phyloP scores from a whole-genome alignment of 2,329 filamentous ascomycete genomes.

The Ceratocystis albifundus region DNA sequence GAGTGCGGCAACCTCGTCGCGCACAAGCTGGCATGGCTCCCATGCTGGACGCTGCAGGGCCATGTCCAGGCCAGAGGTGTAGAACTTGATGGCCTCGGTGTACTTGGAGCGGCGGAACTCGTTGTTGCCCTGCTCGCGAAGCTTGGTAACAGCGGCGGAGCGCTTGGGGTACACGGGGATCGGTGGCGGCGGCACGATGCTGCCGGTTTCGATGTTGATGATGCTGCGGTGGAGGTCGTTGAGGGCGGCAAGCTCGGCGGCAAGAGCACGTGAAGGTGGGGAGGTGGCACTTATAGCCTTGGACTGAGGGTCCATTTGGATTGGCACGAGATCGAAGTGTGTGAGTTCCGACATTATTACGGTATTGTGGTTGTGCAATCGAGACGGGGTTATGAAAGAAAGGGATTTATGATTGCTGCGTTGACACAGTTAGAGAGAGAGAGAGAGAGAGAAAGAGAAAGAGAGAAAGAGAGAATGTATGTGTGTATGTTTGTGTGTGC shows the following conservation, averaged over 20 bases:
- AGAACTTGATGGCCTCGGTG: conserved; percentile 65
- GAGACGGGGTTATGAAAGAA: not conserved
- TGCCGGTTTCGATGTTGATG: conserved; percentile 49
- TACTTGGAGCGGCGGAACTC: conserved; percentile 69
- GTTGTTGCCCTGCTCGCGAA: conserved; percentile 75
- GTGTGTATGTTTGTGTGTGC: not conserved
- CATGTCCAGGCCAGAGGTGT: conserved; percentile 83
- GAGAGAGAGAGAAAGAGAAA: not conserved
- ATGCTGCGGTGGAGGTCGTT: conserved; percentile 70
- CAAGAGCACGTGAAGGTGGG: conserved; percentile 40
- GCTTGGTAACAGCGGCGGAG: conserved; percentile 73
- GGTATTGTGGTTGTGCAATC: not conserved
- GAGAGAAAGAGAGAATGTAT: not conserved
- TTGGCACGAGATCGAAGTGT: conserved; percentile 70
- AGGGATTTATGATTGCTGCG: too few species aligned
- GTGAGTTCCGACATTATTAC: conserved; percentile 47
- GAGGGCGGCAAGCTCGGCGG: conserved; percentile 56
- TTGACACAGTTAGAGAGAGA: too few species aligned
- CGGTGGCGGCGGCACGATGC: conserved; percentile 66
- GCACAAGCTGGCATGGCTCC: conserved; percentile 73
- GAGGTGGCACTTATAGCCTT: conserved; percentile 55
- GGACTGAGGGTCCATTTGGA: conserved; percentile 68
- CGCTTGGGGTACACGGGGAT: conserved; percentile 90
- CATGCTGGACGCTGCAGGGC: conserved; percentile 68
- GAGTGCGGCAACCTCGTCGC: conserved; percentile 71